Evolutionary conservation across 1,284 basidiomycete genomes (phyloP).

Genomic region (Erythrobasidium hasegawianum): DNA sequence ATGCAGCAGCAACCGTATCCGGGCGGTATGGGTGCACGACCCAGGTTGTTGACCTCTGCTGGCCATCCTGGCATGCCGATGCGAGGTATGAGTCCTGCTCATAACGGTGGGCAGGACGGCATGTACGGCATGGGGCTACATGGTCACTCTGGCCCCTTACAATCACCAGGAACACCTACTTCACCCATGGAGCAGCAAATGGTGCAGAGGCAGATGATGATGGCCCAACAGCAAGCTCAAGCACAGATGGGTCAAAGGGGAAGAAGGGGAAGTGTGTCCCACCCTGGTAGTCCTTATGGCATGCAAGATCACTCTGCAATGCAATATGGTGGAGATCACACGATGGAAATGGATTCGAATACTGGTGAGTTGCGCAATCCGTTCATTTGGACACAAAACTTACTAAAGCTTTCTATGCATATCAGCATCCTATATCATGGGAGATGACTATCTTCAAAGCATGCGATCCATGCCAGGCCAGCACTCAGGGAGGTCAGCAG

Average conservation of each 20-base stretch:
- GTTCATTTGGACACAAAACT: neutral
- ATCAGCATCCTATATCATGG: conserved; percentile 1
- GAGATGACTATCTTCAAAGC: neutral
- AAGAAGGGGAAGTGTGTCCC: neutral
- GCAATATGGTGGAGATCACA: neutral
- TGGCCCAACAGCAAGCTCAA: neutral
- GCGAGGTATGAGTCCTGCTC: neutral
- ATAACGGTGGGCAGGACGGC: too few species aligned
- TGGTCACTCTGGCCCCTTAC: neutral
- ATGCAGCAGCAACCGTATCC: conserved; percentile 12
- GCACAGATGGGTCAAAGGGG: neutral
- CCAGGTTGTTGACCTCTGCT: neutral
- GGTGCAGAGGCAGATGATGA: neutral
- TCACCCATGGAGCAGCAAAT: conserved; percentile 1
- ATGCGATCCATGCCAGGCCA: neutral
- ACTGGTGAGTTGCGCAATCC: neutral
- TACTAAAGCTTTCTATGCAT: neutral
- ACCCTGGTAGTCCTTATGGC: neutral
- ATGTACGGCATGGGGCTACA: neutral
- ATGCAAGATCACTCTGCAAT: neutral
- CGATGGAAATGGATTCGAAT: neutral
- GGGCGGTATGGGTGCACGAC: neutral
- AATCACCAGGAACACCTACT: neutral
- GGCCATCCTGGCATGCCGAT: neutral
- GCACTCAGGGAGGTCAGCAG: neutral